phyloP scores from a whole-genome alignment of 75 land plant genomes.

The Larix kaempferi region DNA sequence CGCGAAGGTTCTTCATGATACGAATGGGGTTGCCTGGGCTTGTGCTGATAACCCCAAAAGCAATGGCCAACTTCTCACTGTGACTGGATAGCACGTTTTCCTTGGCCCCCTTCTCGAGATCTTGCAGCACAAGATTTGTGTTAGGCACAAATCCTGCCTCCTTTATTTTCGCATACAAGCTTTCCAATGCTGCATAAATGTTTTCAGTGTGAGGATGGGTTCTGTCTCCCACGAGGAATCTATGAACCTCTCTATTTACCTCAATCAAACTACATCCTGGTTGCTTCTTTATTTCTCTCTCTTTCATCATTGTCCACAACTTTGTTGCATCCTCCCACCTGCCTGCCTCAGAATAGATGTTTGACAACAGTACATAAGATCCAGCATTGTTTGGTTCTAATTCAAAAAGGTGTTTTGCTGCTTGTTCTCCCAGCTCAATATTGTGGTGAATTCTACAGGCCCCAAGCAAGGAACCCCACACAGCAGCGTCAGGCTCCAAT shows the following conservation, averaged over 20 bases:
- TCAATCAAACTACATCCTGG: slow-evolving; percentile 37
- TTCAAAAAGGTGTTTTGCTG: slow-evolving; percentile 31
- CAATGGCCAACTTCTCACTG: slow-evolving; percentile 57
- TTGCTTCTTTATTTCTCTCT: slow-evolving; percentile 4
- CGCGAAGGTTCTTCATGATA: slow-evolving; percentile 45
- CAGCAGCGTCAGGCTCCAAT: slow-evolving; percentile 17
- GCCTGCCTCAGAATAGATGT: slow-evolving; percentile 36
- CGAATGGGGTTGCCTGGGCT: slow-evolving; percentile 30
- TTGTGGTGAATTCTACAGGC: slow-evolving; percentile 33
- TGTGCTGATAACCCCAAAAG: slow-evolving; percentile 42
- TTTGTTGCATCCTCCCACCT: slow-evolving; percentile 44
- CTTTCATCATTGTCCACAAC: slow-evolving; percentile 26
- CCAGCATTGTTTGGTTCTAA: slow-evolving; percentile 28
- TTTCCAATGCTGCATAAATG: slow-evolving; percentile 13
- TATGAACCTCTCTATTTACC: slow-evolving; percentile 32
- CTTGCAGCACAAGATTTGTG: slow-evolving; percentile 32
- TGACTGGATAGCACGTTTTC: slow-evolving; percentile 37
- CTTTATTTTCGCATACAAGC: slow-evolving; percentile 19
- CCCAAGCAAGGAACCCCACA: slow-evolving; percentile 38
- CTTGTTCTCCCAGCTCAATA: slow-evolving; percentile 24
- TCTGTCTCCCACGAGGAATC: slow-evolving; percentile 23
- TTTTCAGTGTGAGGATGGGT: slow-evolving; percentile 9
- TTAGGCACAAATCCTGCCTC: slow-evolving; percentile 22
- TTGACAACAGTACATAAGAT: slow-evolving; percentile 27
- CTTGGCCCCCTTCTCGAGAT: slow-evolving; percentile 42